Percentiles rank a stretch among this genome's conserved stretches.
Evolutionary conservation across 2,329 filamentous ascomycete genomes (phyloP).

Genomic region (Arthrobotrys conoides): DNA sequence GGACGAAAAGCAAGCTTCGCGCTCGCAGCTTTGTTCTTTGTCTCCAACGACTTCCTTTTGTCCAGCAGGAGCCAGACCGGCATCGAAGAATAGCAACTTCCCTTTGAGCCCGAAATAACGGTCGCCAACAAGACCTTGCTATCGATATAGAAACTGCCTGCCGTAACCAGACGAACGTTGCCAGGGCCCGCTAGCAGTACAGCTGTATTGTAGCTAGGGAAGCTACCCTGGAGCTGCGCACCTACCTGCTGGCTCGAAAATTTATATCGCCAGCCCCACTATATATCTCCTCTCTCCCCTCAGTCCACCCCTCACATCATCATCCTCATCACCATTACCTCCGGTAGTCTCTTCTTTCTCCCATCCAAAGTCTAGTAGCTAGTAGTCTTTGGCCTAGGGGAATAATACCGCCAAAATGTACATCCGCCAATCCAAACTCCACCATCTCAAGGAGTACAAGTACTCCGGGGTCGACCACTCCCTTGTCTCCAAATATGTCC

Average conservation of each 20-base stretch:
- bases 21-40: slow-evolving; percentile 15
- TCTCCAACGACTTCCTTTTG: slow-evolving; percentile 1
- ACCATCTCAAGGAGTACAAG: slow-evolving; percentile 92
- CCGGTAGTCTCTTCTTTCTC: slow-evolving; percentile 10
- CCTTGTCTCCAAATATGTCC: slow-evolving; percentile 87
- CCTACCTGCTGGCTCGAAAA: slow-evolving; percentile 19
- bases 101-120: neutral
- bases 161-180: slow-evolving; percentile 12
- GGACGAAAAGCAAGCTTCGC: slow-evolving; percentile 9
- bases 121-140: slow-evolving; percentile 16
- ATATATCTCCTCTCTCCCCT: slow-evolving; percentile 13
- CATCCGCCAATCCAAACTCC: slow-evolving; percentile 90
- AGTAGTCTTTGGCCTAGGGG: neutral
- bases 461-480: slow-evolving; percentile 94
- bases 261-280: slow-evolving; percentile 36
- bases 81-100: slow-evolving; percentile 10
- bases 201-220: slow-evolving; percentile 26
- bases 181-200: neutral
- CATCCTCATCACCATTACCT: slow-evolving; percentile 13
- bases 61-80: neutral
- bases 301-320: neutral
- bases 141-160: slow-evolving; percentile 20
- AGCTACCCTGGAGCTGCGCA: slow-evolving; percentile 44
- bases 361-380: neutral
- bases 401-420: slow-evolving; percentile 73